Evolutionary conservation across 108 stramenopile genomes (phyloP).

Genomic region (Seminavis robusta): DNA sequence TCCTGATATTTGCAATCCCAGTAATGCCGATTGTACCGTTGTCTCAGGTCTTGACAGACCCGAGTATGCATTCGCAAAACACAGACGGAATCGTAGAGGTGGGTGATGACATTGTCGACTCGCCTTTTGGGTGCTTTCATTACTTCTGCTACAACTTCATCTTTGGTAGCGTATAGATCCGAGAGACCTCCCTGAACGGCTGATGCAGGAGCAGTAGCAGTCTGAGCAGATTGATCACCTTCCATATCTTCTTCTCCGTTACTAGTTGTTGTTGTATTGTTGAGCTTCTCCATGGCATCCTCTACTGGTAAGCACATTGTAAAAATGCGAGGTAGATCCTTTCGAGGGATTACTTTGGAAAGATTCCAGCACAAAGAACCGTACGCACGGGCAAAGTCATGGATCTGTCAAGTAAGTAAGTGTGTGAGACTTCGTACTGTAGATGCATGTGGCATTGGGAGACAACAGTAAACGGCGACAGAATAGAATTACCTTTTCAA

Average conservation of each 20-base stretch:
- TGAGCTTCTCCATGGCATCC: slow-evolving; percentile 10
- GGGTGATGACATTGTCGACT: slow-evolving; percentile 97
- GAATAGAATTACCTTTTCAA: slow-evolving; percentile 52
- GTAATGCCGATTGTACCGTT: background rate
- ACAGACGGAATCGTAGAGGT: slow-evolving; percentile 86
- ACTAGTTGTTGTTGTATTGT: background rate
- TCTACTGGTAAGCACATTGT: slow-evolving; percentile 94
- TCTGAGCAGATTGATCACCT: slow-evolving; percentile 9
- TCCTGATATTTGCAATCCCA: slow-evolving; percentile 13
- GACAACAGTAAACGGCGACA: too few relatives aligned
- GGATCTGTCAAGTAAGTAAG: slow-evolving; percentile 72
- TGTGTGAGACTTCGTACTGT: background rate
- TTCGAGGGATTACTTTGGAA: slow-evolving; percentile 89
- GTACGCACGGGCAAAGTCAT: slow-evolving; percentile 99
- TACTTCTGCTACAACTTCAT: slow-evolving; percentile 92
- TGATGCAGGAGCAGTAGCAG: background rate
- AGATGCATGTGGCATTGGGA: background rate
- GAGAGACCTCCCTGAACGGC: slow-evolving; percentile 1
- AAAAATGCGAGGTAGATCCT: slow-evolving; percentile 97
- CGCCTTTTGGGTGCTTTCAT: slow-evolving; percentile 95
- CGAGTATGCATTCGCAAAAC: slow-evolving; percentile 84
- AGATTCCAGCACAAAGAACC: slow-evolving; percentile 99
- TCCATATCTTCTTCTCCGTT: slow-evolving; percentile 7
- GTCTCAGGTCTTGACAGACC: slow-evolving; percentile 36
- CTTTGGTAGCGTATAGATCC: slow-evolving; percentile 49